Percentiles rank a stretch among this genome's conserved stretches.
These are phyloP conservation scores for Ogataea methanolica DNA, from an alignment of 805 yeast species.

Conservation along the genomic window DNA sequence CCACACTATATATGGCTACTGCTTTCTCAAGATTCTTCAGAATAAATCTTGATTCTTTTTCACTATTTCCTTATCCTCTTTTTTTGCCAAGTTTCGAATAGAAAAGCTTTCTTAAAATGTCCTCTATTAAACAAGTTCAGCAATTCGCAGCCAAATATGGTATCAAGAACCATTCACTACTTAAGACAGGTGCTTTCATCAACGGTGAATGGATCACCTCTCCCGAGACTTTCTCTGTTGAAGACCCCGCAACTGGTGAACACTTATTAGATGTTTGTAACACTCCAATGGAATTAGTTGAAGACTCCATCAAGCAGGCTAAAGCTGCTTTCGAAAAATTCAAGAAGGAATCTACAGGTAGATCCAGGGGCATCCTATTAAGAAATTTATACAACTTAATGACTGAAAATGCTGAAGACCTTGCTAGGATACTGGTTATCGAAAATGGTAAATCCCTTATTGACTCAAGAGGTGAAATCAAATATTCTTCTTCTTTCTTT, in stretches of 20 bases:
- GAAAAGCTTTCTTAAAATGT: constrained; percentile 15
- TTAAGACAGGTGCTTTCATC: constrained; percentile 57
- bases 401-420: constrained; percentile 55
- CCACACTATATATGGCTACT: too few relatives aligned
- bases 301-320: constrained; percentile 54
- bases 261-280: constrained; percentile 54
- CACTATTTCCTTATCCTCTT: too few relatives aligned
- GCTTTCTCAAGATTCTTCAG: too few relatives aligned
- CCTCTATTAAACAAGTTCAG: constrained; percentile 20
- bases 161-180: constrained; percentile 43
- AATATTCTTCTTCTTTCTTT: constrained; percentile 68
- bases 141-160: constrained; percentile 28
- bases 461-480: constrained; percentile 70
- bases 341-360: constrained; percentile 45
- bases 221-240: constrained; percentile 52
- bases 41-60: too few relatives aligned
- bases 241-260: constrained; percentile 68
- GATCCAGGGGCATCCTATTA: constrained; percentile 52
- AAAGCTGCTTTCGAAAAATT: constrained; percentile 46
- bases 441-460: constrained; percentile 74
- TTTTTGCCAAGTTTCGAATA: too few relatives aligned
- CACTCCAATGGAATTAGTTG: constrained; percentile 41
- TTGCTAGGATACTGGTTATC: constrained; percentile 57
- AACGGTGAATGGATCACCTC: constrained; percentile 67
- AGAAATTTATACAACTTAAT: constrained; percentile 48